Evolutionary conservation across 768 basidiomycete genomes (phyloP), one percentile per base, ranked within the genome.

Genomic region (Dioszegia hungarica): DNA sequence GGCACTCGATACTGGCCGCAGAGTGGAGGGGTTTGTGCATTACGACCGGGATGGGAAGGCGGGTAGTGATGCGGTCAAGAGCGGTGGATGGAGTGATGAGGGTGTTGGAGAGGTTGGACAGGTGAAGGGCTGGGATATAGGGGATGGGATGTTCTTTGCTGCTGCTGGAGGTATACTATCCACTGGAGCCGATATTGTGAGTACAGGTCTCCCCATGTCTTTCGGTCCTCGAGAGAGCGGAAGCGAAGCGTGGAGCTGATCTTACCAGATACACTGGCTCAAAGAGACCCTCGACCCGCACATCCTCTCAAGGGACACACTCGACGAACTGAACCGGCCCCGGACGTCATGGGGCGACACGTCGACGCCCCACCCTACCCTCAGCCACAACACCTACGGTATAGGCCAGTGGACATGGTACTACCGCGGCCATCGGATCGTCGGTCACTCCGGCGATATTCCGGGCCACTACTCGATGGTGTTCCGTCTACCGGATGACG

Each of bases 131-230:
- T 67, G 63, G 62, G 64, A 50, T 50, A 40, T 56, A 11, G 43
- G 38, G 4, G 61, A 70, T 54, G 62, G 47, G 1, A 45, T 58
- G 5, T 49, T 48, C 36, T 29, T 51, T 34, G 64, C 60, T 55
- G 73, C 69, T 11, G 38, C 68, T 3, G 71, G 72, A 1, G 75
- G 71, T 6, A 45, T 74, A 0, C 62, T 70, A 24, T 55, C 56
- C 5, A 56, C 48, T 19, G 60, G 56, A 1, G 50, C 36, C 2
- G 74, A 75, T 50, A 63, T 72, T 56, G 69, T 70, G 29, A 62
- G 68, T 50, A 19, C n/a, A n/a, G n/a, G n/a, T n/a, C n/a, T n/a
- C n/a, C n/a, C n/a, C n/a, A n/a, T n/a, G n/a, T n/a, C n/a, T n/a
- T n/a, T 25, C 19, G n/a, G 3, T 14, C 17, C 31, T 19, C 14